Percentiles rank a stretch among this genome's conserved stretches.
Conservation (phyloP, 176 grass and related monocot genomes). For the Hyparrhenia diplandra region DNA sequence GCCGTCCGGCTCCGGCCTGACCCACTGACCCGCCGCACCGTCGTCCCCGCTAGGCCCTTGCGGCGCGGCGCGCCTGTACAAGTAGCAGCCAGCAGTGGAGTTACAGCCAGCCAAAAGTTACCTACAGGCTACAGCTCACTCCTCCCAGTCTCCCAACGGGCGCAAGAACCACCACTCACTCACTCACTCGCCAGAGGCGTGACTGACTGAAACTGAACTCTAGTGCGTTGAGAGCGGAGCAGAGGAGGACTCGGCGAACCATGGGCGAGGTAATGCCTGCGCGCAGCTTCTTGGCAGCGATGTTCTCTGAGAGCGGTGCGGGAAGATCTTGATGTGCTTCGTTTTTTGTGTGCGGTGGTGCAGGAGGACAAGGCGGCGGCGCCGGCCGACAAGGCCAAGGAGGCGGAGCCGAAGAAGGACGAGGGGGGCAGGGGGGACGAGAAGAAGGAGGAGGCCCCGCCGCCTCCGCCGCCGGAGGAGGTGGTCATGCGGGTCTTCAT, state of each 20-base stretch:
- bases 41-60: background rate
- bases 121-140: background rate
- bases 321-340: conserved; percentile 21
- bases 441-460: background rate
- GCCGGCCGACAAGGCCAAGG: background rate
- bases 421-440: background rate
- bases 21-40: background rate
- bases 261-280: conserved; percentile 44
- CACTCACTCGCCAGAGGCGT: conserved; percentile 10
- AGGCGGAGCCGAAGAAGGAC: conserved; percentile 6
- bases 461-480: conserved; percentile 36
- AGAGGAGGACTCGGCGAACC: background rate
- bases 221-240: background rate
- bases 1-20: background rate
- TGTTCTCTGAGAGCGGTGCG: background rate
- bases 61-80: conserved; percentile 25
- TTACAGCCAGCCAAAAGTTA: conserved; percentile 20
- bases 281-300: background rate
- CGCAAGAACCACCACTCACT: background rate
- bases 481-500: conserved; percentile 57
- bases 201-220: background rate
- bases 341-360: background rate
- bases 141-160: background rate
- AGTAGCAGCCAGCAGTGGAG: background rate
- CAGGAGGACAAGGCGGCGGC: conserved; percentile 32